Conservation (phyloP, 1,284 basidiomycete genomes). For the Trichosporon sp. region DNA sequence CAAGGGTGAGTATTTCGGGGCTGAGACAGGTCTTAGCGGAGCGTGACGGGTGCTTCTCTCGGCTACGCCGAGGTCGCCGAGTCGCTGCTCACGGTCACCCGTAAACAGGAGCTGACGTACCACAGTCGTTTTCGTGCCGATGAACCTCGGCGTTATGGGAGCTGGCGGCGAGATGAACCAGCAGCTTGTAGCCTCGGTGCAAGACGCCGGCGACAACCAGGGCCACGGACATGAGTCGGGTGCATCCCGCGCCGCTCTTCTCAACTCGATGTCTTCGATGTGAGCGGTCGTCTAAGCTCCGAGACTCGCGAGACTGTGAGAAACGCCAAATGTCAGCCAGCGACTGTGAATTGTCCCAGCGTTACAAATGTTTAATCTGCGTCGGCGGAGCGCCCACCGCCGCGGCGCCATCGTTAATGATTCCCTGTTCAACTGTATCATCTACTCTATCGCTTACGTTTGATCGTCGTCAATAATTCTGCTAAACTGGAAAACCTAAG, state of each 20-base stretch:
- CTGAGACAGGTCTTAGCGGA: slow-evolving; percentile 39
- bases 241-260: background rate
- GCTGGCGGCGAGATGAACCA: slow-evolving; percentile 29
- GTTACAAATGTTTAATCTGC: background rate
- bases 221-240: slow-evolving; percentile 6
- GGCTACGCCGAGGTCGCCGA: background rate
- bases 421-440: background rate
- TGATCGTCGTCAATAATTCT: background rate
- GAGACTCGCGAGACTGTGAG: background rate
- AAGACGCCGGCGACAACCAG: slow-evolving; percentile 6
- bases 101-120: background rate
- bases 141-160: slow-evolving; percentile 47
- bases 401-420: background rate
- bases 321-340: background rate
- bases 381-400: background rate
- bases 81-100: background rate
- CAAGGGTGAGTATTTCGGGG: slow-evolving; percentile 65
- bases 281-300: background rate
- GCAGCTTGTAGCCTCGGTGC: slow-evolving; percentile 37
- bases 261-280: background rate
- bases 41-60: background rate
- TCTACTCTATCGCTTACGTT: background rate
- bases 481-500: background rate
- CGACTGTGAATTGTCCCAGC: background rate
- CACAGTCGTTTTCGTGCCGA: slow-evolving; percentile 31